These are phyloP conservation scores for Arxiozyma slooffiae DNA, from an alignment of 1,139 yeast genomes.

Conservation along the genomic window DNA sequence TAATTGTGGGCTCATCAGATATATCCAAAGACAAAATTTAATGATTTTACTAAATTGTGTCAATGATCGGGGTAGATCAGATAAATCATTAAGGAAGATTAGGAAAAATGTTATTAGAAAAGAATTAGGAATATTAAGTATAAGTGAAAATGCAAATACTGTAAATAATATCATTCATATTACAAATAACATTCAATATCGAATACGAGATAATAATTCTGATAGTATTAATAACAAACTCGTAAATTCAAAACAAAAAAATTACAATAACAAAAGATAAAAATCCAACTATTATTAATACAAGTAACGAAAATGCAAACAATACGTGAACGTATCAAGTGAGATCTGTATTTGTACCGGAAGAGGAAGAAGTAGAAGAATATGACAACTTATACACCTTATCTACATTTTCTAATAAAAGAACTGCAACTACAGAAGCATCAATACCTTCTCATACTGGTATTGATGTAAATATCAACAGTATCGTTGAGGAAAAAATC, in stretches of 20 bases:
- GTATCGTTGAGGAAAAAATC: neutral
- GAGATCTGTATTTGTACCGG: slow-evolving; percentile 1
- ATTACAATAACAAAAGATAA: neutral
- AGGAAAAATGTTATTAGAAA: slow-evolving; percentile 19
- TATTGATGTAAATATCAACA: neutral
- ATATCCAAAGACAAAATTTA: slow-evolving; percentile 68
- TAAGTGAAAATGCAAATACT: slow-evolving; percentile 5
- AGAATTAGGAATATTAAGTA: slow-evolving; percentile 18
- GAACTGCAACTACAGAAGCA: neutral
- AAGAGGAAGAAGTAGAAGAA: slow-evolving; percentile 8
- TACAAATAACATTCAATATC: neutral
- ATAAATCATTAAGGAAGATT: slow-evolving; percentile 22
- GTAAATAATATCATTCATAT: neutral
- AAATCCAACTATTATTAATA: neutral
- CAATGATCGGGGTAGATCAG: slow-evolving; percentile 24
- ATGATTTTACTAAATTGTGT: slow-evolving; percentile 40
- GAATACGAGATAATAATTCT: neutral
- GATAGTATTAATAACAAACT: neutral
- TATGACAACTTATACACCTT: slow-evolving; percentile 8
- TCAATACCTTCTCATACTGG: neutral
- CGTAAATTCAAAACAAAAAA: neutral
- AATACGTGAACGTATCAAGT: neutral
- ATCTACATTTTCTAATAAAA: neutral
- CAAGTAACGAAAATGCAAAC: slow-evolving; percentile 6
- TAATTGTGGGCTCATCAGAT: slow-evolving; percentile 80